These are phyloP conservation scores for Pyrenophora teres DNA, from an alignment of 2,329 filamentous ascomycete genomes.

Conservation along the genomic window DNA sequence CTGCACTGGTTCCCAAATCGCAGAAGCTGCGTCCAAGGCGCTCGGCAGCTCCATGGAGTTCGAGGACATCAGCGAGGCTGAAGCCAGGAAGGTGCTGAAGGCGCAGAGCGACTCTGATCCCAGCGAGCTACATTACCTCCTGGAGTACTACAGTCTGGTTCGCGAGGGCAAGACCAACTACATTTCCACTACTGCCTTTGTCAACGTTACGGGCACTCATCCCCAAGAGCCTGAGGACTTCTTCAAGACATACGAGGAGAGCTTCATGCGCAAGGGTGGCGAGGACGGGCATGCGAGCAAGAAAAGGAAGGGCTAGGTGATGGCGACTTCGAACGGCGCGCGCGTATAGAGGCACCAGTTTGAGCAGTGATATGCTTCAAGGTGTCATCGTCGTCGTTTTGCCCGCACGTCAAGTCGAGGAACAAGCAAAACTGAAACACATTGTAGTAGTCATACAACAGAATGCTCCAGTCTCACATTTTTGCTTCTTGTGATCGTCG, in stretches of 20 bases:
- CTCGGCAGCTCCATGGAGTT: slow-evolving; percentile 44
- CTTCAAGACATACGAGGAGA: slow-evolving; percentile 53
- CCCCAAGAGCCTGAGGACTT: slow-evolving; percentile 56
- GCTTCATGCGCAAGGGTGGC: slow-evolving; percentile 41
- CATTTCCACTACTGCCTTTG: slow-evolving; percentile 57
- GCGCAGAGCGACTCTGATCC: slow-evolving; percentile 45
- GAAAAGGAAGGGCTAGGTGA: slow-evolving; percentile 35
- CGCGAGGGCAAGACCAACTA: slow-evolving; percentile 61
- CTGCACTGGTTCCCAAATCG: slow-evolving; percentile 54
- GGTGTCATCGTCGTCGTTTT: too few relatives aligned
- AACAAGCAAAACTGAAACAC: too few relatives aligned
- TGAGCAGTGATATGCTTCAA: too few relatives aligned
- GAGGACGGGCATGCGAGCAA: slow-evolving; percentile 19
- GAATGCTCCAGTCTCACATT: too few relatives aligned
- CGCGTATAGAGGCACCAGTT: too few relatives aligned
- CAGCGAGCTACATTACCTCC: slow-evolving; percentile 54
- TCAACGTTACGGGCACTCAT: slow-evolving; percentile 54
- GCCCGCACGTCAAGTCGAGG: too few relatives aligned
- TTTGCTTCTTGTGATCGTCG: too few relatives aligned
- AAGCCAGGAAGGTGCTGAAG: slow-evolving; percentile 47
- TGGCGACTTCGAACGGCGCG: too few relatives aligned
- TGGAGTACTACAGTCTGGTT: slow-evolving; percentile 60
- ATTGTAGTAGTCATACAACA: too few relatives aligned
- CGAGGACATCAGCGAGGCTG: slow-evolving; percentile 52
- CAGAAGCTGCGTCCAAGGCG: slow-evolving; percentile 52